Percentiles rank a stretch among this genome's conserved stretches.
Conservation (phyloP, 768 basidiomycete genomes). For the Kwoniella mangroviensis region DNA sequence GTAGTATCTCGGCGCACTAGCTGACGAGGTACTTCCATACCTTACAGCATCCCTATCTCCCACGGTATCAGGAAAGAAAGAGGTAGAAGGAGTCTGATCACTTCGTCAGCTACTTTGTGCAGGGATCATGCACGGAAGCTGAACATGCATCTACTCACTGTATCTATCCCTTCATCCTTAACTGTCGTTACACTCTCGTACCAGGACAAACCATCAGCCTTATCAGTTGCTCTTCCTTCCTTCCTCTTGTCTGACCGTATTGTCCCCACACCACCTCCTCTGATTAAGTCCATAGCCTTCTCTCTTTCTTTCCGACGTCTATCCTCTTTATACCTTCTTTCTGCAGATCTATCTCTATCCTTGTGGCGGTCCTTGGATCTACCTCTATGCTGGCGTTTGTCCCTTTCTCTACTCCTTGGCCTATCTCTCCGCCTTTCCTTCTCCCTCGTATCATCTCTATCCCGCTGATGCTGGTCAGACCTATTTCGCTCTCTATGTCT, state of each 20-base stretch:
- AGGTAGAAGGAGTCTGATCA: slow-evolving; percentile 17
- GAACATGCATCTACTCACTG: slow-evolving; percentile 12
- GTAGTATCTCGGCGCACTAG: slow-evolving; percentile 27
- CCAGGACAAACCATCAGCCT: slow-evolving; percentile 28
- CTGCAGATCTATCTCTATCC: slow-evolving; percentile 24
- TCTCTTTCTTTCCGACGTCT: slow-evolving; percentile 24
- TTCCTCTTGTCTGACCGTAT: slow-evolving; percentile 1
- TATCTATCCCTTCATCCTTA: slow-evolving; percentile 14
- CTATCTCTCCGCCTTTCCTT: slow-evolving; percentile 13
- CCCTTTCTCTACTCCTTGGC: neutral
- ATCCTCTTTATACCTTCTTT: slow-evolving; percentile 17
- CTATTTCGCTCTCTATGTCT: neutral
- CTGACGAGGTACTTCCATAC: slow-evolving; percentile 31
- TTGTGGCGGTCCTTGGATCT: neutral
- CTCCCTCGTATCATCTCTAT: slow-evolving; percentile 11
- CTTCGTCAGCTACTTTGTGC: neutral
- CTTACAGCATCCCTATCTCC: slow-evolving; percentile 32
- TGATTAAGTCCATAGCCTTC: slow-evolving; percentile 21
- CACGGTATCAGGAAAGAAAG: slow-evolving; percentile 29
- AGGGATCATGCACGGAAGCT: neutral
- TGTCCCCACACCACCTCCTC: neutral
- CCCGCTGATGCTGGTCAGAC: neutral
- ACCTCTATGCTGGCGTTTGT: neutral
- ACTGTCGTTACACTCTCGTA: slow-evolving; percentile 24
- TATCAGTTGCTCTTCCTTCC: neutral